Evolutionary conservation across 2,329 filamentous ascomycete species (phyloP), one percentile per base, ranked within the genome.

Genomic region (Paraphoma chrysanthemicola): DNA sequence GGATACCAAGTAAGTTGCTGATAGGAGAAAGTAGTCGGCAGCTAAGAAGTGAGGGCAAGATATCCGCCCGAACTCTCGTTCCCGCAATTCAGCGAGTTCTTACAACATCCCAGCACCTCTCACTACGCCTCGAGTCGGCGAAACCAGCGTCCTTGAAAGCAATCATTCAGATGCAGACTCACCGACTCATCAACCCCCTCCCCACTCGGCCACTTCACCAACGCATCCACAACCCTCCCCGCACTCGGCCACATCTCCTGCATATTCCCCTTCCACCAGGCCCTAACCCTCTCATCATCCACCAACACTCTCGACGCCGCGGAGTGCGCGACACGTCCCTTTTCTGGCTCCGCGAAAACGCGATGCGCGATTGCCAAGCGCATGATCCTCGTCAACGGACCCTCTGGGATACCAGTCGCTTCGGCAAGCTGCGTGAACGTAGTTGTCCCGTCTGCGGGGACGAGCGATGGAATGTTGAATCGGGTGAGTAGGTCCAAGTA

Each of bases 241-340:
- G 54, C 39, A 4, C 51, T 44, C 6, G 44, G 44, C 54, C 50
- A 54, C 44, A 57, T 48, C 6, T 60, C 44, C 3, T 52, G 33
- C 10, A 56, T 28, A 14, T 18, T 38, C 23, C 28, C 48, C 33
- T 39, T 48, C 39, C 48, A 47, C 44, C 36, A 54, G 12, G 43
- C 48, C 42, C 43, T 23, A 11, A 51, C 36, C 8, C 42, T 29
- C 36, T 17, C 28, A 31, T 57, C 45, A 17, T 48, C 41, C 8
- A 23, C 30, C 12, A 58, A 42, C 46, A 48, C 33, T 41, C 51
- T 36, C 1, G 48, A 54, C 10, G 48, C 51, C 17, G 43, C 59
- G 10, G 59, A 64, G 46, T 66, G 61, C 6, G 51, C 44, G 31
- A 66, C 45, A 4, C 56, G 23, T 1, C 63, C 60, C 4, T 47